These are phyloP conservation scores for Imleria badia DNA, from an alignment of 768 basidiomycete genomes.

Conservation along the genomic window DNA sequence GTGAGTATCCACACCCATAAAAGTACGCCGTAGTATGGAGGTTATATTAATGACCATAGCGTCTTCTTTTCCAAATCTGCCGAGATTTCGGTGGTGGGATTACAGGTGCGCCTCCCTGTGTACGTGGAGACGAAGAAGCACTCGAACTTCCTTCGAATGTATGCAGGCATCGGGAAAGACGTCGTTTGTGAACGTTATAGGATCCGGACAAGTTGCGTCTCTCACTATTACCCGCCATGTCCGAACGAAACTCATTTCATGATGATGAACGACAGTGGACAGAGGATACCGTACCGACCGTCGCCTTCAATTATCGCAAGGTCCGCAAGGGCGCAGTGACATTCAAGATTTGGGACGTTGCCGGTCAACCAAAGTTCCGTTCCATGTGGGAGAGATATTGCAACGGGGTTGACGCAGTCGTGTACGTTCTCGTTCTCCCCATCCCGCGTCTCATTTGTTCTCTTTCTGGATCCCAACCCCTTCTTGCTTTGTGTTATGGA, in stretches of 20 bases:
- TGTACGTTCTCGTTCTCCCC: slow-evolving; percentile 51
- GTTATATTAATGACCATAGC: slow-evolving; percentile 32
- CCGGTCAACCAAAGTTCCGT: slow-evolving; percentile 91
- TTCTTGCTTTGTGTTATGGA: not conserved
- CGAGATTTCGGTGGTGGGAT: slow-evolving; percentile 88
- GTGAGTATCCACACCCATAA: slow-evolving; percentile 23
- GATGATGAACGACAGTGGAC: slow-evolving; percentile 61
- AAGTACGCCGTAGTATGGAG: not conserved
- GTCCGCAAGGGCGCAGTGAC: slow-evolving; percentile 88
- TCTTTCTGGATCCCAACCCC: not conserved
- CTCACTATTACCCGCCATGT: not conserved
- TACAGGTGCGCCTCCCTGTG: slow-evolving; percentile 54
- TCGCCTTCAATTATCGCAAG: slow-evolving; percentile 90
- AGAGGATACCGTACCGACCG: slow-evolving; percentile 94
- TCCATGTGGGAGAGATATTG: slow-evolving; percentile 97
- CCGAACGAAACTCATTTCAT: not conserved
- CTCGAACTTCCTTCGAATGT: not conserved
- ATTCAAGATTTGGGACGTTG: slow-evolving; percentile 94
- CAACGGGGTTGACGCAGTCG: slow-evolving; percentile 87
- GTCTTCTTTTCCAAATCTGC: slow-evolving; percentile 87
- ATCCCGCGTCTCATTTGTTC: not conserved
- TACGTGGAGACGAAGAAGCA: not conserved
- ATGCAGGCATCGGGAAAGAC: slow-evolving; percentile 90
- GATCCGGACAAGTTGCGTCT: slow-evolving; percentile 64
- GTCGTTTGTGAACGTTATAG: slow-evolving; percentile 89